A percentile compares a stretch with the other conserved stretches of the same genome.
Evolutionary conservation across 306 rosid genomes (phyloP).

Genomic region (Mimosa bimucronata): DNA sequence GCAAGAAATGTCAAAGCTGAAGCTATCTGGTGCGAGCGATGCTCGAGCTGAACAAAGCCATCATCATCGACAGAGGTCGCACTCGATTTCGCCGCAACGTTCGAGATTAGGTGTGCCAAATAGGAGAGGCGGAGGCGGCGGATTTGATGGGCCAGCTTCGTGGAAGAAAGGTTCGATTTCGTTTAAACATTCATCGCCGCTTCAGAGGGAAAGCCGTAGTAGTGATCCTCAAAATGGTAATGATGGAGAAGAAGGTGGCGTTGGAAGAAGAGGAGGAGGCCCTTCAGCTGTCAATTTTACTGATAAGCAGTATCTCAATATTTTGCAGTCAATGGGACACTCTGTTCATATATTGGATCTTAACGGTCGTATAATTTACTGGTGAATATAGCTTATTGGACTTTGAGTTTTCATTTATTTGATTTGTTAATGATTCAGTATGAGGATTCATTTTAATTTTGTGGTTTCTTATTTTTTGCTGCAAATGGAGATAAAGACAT

Average conservation of each 20-base stretch:
- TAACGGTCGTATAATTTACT: conserved; percentile 64
- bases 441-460: conserved; percentile 1
- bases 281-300: conserved; percentile 77
- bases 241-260: conserved; percentile 40
- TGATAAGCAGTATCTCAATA: conserved; percentile 76
- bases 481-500: conserved; percentile 21
- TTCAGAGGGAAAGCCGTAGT: conserved; percentile 82
- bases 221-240: conserved; percentile 51
- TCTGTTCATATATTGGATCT: conserved; percentile 90
- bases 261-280: conserved; percentile 27
- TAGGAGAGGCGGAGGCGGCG: conserved; percentile 42
- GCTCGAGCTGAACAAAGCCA: conserved; percentile 41
- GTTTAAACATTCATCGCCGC: conserved; percentile 82
- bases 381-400: conserved; percentile 49
- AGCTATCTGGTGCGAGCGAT: conserved; percentile 45
- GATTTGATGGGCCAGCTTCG: conserved; percentile 36
- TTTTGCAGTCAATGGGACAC: conserved; percentile 95
- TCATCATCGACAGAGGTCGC: conserved; percentile 78
- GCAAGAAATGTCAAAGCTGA: conserved; percentile 82
- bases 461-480: conserved; percentile 21
- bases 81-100: conserved; percentile 93
- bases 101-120: conserved; percentile 54
- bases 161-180: conserved; percentile 69
- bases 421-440: neutral
- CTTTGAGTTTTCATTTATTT: neutral